phyloP scores from a whole-genome alignment of 345 rosid genomes.

The Microthlaspi erraticum region DNA sequence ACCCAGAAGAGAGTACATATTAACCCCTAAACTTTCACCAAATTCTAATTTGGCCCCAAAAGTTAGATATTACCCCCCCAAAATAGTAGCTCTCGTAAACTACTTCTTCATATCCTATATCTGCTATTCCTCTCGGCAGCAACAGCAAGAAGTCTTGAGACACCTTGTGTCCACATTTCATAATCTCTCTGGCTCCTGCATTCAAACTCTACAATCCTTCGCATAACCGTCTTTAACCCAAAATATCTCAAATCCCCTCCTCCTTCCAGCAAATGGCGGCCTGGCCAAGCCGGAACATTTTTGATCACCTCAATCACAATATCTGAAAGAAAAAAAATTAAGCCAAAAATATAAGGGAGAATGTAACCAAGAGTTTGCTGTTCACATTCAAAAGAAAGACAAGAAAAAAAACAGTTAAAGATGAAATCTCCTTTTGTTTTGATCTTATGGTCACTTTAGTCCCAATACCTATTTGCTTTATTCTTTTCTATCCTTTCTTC shows the following conservation, averaged over 20 bases:
- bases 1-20: conserved; percentile 14
- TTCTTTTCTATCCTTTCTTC: conserved; percentile 60
- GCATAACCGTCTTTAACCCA: conserved; percentile 64
- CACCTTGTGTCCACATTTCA: conserved; percentile 94
- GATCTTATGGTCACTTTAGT: conserved; percentile 25
- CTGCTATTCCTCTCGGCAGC: conserved; percentile 63
- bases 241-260: conserved; percentile 82
- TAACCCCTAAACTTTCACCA: conserved; percentile 22
- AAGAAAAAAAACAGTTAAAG: not conserved
- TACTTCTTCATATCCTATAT: conserved; percentile 55
- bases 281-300: conserved; percentile 86
- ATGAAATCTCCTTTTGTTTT: conserved; percentile 29
- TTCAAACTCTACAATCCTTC: conserved; percentile 69
- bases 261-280: conserved; percentile 83
- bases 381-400: conserved; percentile 21
- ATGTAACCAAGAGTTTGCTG: conserved; percentile 22
- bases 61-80: not conserved
- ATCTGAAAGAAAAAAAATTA: conserved; percentile 50
- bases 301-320: conserved; percentile 72
- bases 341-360: conserved; percentile 16
- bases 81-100: conserved; percentile 1
- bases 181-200: conserved; percentile 80
- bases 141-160: conserved; percentile 72
- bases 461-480: conserved; percentile 45
- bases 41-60: conserved; percentile 30